Evolutionary conservation across 768 basidiomycete species (phyloP).

Genomic region (Amanita rimosa): DNA sequence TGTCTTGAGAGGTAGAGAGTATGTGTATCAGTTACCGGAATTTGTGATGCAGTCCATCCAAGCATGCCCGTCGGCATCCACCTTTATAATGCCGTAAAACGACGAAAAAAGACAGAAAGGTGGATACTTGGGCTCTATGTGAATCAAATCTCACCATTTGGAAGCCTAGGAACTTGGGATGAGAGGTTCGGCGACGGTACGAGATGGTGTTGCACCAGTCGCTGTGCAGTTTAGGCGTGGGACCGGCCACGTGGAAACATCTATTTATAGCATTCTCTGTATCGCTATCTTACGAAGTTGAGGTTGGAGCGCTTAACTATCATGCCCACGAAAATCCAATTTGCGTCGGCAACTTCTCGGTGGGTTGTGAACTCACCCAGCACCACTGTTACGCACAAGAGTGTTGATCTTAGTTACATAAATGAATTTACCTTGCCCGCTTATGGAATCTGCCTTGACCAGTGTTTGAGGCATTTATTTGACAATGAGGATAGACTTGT

Average conservation of each 20-base stretch:
- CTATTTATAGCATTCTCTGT: not conserved
- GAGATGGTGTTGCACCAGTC: constrained; percentile 10
- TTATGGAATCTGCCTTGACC: no score
- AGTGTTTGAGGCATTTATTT: no score
- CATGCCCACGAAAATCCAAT: no score
- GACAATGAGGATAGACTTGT: no score
- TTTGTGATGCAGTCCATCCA: constrained; percentile 12
- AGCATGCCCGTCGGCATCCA: constrained; percentile 13
- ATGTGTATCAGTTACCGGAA: not conserved
- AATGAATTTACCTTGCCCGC: no score
- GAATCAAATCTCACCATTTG: constrained; percentile 17
- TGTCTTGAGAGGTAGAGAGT: constrained; percentile 18
- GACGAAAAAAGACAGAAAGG: constrained; percentile 9
- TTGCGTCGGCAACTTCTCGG: no score
- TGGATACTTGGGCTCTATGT: not conserved
- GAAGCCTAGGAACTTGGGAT: constrained; percentile 9
- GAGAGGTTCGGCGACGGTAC: constrained; percentile 11
- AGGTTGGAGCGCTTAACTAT: no score
- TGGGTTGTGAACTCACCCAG: no score
- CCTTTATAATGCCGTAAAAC: constrained; percentile 10
- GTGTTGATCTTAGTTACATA: no score
- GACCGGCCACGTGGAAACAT: not conserved
- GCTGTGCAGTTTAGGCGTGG: not conserved
- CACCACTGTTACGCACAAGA: no score
- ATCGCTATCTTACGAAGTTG: no score